Percentiles rank a stretch among this genome's conserved stretches.
These are phyloP conservation scores for Apostasia shenzhenica DNA, from an alignment of 106 monocot genomes.

Conservation along the genomic window DNA sequence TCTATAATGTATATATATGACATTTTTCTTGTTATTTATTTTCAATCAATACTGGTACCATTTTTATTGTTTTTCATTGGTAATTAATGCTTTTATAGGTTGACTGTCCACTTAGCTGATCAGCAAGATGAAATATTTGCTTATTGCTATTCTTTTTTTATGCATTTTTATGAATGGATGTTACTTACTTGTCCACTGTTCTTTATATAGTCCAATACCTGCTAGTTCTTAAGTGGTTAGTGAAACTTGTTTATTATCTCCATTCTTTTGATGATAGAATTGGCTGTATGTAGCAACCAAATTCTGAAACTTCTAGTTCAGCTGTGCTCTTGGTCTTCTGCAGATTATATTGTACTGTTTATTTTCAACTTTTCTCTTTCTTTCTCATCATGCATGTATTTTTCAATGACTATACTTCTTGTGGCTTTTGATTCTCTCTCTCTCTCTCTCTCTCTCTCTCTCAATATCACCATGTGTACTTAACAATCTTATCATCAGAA, in stretches of 20 bases:
- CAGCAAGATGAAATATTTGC: too few relatives aligned
- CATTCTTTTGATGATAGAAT: neutral
- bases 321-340: neutral
- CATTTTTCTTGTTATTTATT: neutral
- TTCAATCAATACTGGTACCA: too few relatives aligned
- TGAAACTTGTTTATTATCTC: too few relatives aligned
- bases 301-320: neutral
- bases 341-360: neutral
- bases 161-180: too few relatives aligned
- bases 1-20: slow-evolving; percentile 1
- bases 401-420: neutral
- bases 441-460: slow-evolving; percentile 22
- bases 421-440: slow-evolving; percentile 2
- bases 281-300: neutral
- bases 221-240: too few relatives aligned
- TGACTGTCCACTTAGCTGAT: too few relatives aligned
- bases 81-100: too few relatives aligned
- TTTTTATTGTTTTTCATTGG: too few relatives aligned
- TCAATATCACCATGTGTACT: neutral
- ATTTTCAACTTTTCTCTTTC: neutral
- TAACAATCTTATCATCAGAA: slow-evolving; percentile 33
- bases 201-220: too few relatives aligned
- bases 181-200: too few relatives aligned
- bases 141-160: too few relatives aligned
- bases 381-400: neutral